A percentile compares a stretch with the other conserved stretches of the same genome.
Evolutionary conservation across 768 basidiomycete species (phyloP).

Genomic region (Cantharellus cinnabarinus): DNA sequence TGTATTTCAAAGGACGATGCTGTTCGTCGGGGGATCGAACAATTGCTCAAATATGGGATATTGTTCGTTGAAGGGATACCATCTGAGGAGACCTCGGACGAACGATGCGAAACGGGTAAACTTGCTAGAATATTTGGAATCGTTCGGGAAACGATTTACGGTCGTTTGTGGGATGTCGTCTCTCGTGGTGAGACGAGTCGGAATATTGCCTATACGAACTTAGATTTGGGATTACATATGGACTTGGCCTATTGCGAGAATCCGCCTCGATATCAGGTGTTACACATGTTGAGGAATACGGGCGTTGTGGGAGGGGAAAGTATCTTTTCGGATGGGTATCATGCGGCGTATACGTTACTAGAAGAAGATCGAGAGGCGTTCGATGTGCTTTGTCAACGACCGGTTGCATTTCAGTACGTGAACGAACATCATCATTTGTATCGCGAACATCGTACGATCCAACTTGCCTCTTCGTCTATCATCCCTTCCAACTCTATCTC

Average conservation of each 20-base stretch:
- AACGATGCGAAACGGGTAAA: constrained; percentile 41
- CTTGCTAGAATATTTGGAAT: constrained; percentile 54
- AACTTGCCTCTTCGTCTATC: constrained; percentile 19
- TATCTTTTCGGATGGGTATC: constrained; percentile 65
- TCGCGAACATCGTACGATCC: constrained; percentile 52
- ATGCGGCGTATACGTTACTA: constrained; percentile 37
- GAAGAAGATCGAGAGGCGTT: constrained; percentile 30
- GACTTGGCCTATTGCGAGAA: constrained; percentile 85
- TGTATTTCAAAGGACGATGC: constrained; percentile 16
- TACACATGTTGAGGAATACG: constrained; percentile 76
- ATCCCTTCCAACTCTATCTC: constrained; percentile 18
- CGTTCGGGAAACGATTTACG: constrained; percentile 77
- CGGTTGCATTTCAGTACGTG: constrained; percentile 77
- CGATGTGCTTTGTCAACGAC: constrained; percentile 33
- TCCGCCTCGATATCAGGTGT: constrained; percentile 79
- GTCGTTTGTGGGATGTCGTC: constrained; percentile 72
- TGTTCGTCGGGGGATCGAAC: constrained; percentile 22
- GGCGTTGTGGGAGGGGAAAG: constrained; percentile 60
- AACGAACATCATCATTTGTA: constrained; percentile 77
- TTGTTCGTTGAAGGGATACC: constrained; percentile 58
- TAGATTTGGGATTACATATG: constrained; percentile 77
- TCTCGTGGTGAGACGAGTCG: constrained; percentile 39
- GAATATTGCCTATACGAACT: constrained; percentile 90
- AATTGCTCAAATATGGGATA: constrained; percentile 52
- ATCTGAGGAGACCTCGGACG: constrained; percentile 33